Percentiles rank a stretch among this genome's conserved stretches.
Evolutionary conservation across 2,329 filamentous ascomycete species (phyloP).

Genomic region (Xylaria sp.): DNA sequence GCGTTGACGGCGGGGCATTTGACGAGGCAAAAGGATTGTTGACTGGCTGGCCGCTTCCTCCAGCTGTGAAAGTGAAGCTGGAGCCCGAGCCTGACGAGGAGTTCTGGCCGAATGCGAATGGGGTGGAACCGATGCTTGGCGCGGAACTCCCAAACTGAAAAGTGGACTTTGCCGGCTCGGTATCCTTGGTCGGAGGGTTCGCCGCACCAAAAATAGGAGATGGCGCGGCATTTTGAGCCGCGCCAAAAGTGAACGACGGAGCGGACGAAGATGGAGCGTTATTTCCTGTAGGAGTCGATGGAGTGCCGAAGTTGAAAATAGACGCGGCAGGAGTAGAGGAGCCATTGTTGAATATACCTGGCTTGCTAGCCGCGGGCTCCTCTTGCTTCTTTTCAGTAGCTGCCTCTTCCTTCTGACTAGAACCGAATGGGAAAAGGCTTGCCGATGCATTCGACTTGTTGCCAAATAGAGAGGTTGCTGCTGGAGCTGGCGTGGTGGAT

Average conservation of each 20-base stretch:
- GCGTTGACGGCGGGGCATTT: slow-evolving; percentile 20
- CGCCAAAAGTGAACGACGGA: slow-evolving; percentile 27
- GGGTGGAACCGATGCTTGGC: slow-evolving; percentile 11
- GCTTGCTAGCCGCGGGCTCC: slow-evolving; percentile 17
- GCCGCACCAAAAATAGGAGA: slow-evolving; percentile 29
- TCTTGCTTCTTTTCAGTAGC: slow-evolving; percentile 24
- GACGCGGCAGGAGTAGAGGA: slow-evolving; percentile 14
- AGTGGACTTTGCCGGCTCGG: slow-evolving; percentile 17
- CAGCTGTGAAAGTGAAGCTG: slow-evolving; percentile 44
- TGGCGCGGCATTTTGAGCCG: slow-evolving; percentile 24
- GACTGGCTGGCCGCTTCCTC: slow-evolving; percentile 38
- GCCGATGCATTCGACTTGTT: slow-evolving; percentile 16
- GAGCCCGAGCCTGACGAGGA: slow-evolving; percentile 18
- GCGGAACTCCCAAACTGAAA: slow-evolving; percentile 35
- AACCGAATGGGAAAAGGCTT: slow-evolving; percentile 9
- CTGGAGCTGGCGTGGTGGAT: slow-evolving; percentile 42
- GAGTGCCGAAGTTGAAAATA: slow-evolving; percentile 28
- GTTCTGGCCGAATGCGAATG: slow-evolving; percentile 34
- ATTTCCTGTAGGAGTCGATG: slow-evolving; percentile 7
- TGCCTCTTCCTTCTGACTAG: background rate
- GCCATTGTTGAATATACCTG: slow-evolving; percentile 22
- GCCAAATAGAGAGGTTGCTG: slow-evolving; percentile 30
- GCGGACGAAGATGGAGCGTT: slow-evolving; percentile 9
- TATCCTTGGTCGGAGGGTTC: slow-evolving; percentile 14
- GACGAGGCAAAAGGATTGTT: slow-evolving; percentile 37